Conservation (phyloP, 306 rosid genomes). For the Rosa multiflora region DNA sequence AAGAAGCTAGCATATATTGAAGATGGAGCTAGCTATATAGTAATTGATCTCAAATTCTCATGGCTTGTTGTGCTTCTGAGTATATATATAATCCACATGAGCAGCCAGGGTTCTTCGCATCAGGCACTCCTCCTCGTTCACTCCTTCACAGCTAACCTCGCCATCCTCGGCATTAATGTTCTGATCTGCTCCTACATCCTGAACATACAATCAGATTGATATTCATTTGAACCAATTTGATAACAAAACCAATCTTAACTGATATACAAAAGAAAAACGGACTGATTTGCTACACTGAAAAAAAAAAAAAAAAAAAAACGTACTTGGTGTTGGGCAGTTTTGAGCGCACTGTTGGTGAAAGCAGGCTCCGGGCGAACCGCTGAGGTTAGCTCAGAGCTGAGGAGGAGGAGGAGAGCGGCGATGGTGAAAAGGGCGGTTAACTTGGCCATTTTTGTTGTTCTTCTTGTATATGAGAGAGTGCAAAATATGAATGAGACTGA, state of each 20-base stretch:
- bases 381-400: slow-evolving; percentile 40
- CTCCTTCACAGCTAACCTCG: slow-evolving; percentile 51
- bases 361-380: slow-evolving; percentile 39
- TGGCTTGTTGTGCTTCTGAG: slow-evolving; percentile 47
- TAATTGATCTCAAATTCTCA: slow-evolving; percentile 9
- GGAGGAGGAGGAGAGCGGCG: slow-evolving; percentile 47
- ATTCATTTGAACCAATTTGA: not conserved
- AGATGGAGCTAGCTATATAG: not conserved
- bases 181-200: slow-evolving; percentile 26
- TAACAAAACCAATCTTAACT: not conserved
- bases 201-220: slow-evolving; percentile 1
- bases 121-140: slow-evolving; percentile 56
- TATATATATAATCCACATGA: slow-evolving; percentile 75
- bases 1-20: not conserved
- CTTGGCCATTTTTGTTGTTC: slow-evolving; percentile 39
- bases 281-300: not conserved
- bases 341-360: not conserved
- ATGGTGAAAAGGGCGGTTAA: slow-evolving; percentile 45
- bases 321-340: slow-evolving; percentile 32
- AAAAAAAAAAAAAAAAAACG: not conserved
- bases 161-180: slow-evolving; percentile 22
- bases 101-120: slow-evolving; percentile 64
- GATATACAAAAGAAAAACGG: not conserved
- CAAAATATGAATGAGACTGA: not conserved
- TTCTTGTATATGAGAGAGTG: not conserved